phyloP scores from a whole-genome alignment of 345 rosid species.

The Erysimum cheiranthoides region DNA sequence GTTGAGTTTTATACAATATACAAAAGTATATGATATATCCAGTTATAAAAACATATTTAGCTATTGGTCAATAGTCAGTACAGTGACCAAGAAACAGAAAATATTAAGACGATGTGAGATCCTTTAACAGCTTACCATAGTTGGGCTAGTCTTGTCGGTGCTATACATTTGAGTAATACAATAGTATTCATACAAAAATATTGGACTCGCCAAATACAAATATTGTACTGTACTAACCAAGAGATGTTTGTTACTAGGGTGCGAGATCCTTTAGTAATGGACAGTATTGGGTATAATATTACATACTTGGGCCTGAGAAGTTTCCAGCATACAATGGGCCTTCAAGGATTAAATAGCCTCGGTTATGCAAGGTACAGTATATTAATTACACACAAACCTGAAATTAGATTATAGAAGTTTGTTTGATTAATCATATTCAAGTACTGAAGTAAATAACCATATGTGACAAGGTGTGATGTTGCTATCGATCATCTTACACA shows the following conservation, averaged over 20 bases:
- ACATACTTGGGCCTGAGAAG: background rate
- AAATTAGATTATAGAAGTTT: background rate
- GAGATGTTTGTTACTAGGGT: background rate
- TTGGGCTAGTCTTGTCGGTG: background rate
- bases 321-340: constrained; percentile 17
- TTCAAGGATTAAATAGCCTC: background rate
- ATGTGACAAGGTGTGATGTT: background rate
- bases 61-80: background rate
- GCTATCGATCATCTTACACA: background rate
- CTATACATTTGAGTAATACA: too few species aligned
- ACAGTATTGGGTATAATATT: background rate
- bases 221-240: background rate
- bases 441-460: background rate
- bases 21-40: background rate
- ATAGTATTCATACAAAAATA: background rate
- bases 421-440: background rate
- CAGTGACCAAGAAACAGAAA: background rate
- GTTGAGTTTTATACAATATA: background rate
- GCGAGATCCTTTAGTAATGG: background rate
- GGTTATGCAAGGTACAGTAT: background rate
- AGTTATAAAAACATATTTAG: background rate
- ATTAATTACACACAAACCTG: background rate
- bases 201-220: background rate
- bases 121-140: background rate
- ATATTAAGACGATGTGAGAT: background rate